Evolutionary conservation across 164 flowering plant genomes (phyloP).

Genomic region (Echeveria elegans): DNA sequence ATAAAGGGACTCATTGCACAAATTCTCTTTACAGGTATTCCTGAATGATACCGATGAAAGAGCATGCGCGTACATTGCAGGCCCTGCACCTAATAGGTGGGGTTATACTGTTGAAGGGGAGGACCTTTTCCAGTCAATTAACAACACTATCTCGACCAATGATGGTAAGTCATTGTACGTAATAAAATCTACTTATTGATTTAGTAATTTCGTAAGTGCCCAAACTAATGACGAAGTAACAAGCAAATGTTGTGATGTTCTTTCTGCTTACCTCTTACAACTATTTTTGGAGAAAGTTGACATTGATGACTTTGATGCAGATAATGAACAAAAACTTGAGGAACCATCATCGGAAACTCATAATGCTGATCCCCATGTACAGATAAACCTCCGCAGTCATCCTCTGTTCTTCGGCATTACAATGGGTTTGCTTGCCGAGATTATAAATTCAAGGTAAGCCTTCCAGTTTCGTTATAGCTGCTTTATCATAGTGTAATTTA

Average conservation of each 20-base stretch:
- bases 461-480: neutral
- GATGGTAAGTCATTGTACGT: conserved; percentile 32
- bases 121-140: conserved; percentile 54
- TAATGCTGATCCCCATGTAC: conserved; percentile 18
- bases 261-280: neutral
- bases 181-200: neutral
- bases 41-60: conserved; percentile 99
- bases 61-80: conserved; percentile 99
- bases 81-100: conserved; percentile 99
- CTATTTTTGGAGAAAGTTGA: neutral
- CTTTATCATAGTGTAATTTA: neutral
- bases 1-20: neutral
- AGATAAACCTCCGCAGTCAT: conserved; percentile 45
- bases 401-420: conserved; percentile 94
- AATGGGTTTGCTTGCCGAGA: conserved; percentile 79
- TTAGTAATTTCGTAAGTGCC: neutral
- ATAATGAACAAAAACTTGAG: conserved; percentile 25
- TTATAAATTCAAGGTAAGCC: conserved; percentile 96
- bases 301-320: conserved; percentile 28
- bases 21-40: conserved; percentile 51
- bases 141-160: conserved; percentile 12
- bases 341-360: conserved; percentile 17
- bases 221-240: neutral
- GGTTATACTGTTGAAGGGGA: conserved; percentile 70
- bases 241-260: neutral